A percentile compares a stretch with the other conserved stretches of the same genome.
phyloP scores from a whole-genome alignment of 495 filamentous ascomycete species.

The Talaromyces stipitatus region DNA sequence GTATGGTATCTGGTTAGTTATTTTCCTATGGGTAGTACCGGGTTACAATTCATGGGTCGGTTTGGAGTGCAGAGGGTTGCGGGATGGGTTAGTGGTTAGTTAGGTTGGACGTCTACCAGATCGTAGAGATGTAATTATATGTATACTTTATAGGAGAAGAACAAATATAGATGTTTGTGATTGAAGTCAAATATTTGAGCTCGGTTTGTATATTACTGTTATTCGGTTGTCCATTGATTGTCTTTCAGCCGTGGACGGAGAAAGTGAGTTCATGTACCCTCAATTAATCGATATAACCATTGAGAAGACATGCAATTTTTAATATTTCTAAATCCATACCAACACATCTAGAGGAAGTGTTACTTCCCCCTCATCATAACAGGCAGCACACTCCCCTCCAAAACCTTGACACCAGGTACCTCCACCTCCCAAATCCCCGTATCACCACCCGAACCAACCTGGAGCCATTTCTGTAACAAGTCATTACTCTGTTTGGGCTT shows the following conservation, averaged over 20 bases:
- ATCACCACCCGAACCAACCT: slow-evolving; percentile 39
- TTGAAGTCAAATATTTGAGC: background rate
- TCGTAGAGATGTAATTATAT: too few relatives aligned
- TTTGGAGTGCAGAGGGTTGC: slow-evolving; percentile 79
- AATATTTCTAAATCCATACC: too few relatives aligned
- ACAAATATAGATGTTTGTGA: too few relatives aligned
- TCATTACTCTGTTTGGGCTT: slow-evolving; percentile 95
- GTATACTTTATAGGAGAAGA: too few relatives aligned
- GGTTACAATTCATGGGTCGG: slow-evolving; percentile 75
- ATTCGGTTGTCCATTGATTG: too few relatives aligned
- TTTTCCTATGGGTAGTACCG: slow-evolving; percentile 92
- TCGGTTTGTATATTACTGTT: background rate
- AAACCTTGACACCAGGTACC: slow-evolving; percentile 35
- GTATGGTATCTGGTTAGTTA: slow-evolving; percentile 96
- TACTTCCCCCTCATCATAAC: slow-evolving; percentile 37
- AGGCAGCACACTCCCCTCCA: slow-evolving; percentile 30
- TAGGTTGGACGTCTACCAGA: too few relatives aligned
- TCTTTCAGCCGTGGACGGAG: too few relatives aligned
- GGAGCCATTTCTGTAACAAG: slow-evolving; percentile 61
- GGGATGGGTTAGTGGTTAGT: slow-evolving; percentile 82
- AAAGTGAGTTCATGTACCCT: too few relatives aligned
- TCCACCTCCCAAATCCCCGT: slow-evolving; percentile 42
- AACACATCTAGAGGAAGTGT: too few relatives aligned
- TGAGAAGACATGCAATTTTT: too few relatives aligned
- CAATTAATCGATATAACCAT: background rate